Conservation (phyloP, 176 grass and related monocot genomes). For the Thinopyrum elongatum region DNA sequence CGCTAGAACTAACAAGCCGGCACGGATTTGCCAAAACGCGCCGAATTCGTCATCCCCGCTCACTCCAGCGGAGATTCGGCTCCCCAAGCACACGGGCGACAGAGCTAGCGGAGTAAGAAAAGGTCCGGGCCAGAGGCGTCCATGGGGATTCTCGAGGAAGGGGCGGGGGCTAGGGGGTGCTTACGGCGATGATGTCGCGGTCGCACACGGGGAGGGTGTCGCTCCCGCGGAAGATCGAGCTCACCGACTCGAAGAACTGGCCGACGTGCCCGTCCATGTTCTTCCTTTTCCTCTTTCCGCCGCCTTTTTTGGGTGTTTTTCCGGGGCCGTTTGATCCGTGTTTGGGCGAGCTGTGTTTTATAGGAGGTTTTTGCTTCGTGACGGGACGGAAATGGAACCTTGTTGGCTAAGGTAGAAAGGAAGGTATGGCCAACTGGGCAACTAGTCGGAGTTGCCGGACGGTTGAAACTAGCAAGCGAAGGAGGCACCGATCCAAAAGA, state of each 20-base stretch:
- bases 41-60: not conserved
- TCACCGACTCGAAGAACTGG: slow-evolving; percentile 59
- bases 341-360: not conserved
- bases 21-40: not conserved
- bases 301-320: slow-evolving; percentile 2
- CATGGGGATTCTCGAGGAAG: slow-evolving; percentile 4
- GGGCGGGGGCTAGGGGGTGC: not conserved
- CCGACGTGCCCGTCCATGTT: slow-evolving; percentile 54
- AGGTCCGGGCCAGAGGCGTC: not conserved
- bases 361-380: not conserved
- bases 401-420: not conserved
- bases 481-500: no score
- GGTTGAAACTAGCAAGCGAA: no score
- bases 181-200: slow-evolving; percentile 75
- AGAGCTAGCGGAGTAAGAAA: not conserved
- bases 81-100: not conserved
- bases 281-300: not conserved
- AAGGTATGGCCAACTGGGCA: no score
- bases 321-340: not conserved
- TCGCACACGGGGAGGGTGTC: slow-evolving; percentile 78
- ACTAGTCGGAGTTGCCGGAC: no score
- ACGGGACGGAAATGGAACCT: not conserved
- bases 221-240: slow-evolving; percentile 68
- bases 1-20: not conserved
- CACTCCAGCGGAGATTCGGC: not conserved